These are phyloP conservation scores for Penicillium brevicompactum DNA, from an alignment of 2,329 filamentous ascomycete genomes.

Conservation along the genomic window DNA sequence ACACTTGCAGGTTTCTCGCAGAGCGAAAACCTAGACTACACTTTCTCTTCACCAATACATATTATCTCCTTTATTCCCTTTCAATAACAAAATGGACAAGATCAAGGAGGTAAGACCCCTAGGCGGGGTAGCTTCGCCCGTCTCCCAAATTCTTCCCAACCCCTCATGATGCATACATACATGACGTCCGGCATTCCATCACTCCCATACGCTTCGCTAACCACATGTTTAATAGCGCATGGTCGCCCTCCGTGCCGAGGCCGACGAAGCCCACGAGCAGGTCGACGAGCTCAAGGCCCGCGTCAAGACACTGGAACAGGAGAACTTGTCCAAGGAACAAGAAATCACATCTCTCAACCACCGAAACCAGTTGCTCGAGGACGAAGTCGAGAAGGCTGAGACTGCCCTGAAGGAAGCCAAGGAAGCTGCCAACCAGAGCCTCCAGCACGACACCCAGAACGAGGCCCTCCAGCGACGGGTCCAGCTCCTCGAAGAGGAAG, in stretches of 20 bases:
- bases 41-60: slow-evolving; percentile 34
- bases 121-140: slow-evolving; percentile 44
- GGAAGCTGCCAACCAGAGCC: slow-evolving; percentile 78
- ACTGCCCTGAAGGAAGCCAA: slow-evolving; percentile 80
- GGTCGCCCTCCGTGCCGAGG: slow-evolving; percentile 90
- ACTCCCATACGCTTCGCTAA: slow-evolving; percentile 14
- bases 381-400: slow-evolving; percentile 92
- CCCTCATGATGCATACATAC: slow-evolving; percentile 20
- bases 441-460: slow-evolving; percentile 82
- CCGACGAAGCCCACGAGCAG: slow-evolving; percentile 79
- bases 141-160: slow-evolving; percentile 23
- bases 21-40: slow-evolving; percentile 40
- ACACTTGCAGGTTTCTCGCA: slow-evolving; percentile 34
- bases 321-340: slow-evolving; percentile 95
- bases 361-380: slow-evolving; percentile 90
- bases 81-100: slow-evolving; percentile 69
- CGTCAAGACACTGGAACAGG: slow-evolving; percentile 89
- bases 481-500: slow-evolving; percentile 96
- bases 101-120: slow-evolving; percentile 73
- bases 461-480: slow-evolving; percentile 89
- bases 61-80: slow-evolving; percentile 20
- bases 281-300: slow-evolving; percentile 84
- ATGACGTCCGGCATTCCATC: slow-evolving; percentile 20
- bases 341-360: slow-evolving; percentile 95
- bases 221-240: slow-evolving; percentile 69